These are phyloP conservation scores for Aspergillus niger DNA, from an alignment of 2,329 filamentous ascomycete species.

Conservation along the genomic window DNA sequence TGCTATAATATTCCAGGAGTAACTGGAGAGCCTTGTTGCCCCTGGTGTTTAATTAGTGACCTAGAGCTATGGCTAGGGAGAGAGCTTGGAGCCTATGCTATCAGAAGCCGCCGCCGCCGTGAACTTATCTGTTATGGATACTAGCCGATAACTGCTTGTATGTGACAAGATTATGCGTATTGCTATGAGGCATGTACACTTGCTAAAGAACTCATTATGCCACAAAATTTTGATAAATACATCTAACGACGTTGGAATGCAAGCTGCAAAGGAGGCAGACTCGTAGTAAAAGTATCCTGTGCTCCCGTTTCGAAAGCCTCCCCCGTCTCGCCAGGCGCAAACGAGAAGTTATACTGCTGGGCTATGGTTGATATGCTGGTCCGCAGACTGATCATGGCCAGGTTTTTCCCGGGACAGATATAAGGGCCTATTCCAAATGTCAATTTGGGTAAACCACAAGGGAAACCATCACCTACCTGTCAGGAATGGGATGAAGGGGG, in stretches of 20 bases:
- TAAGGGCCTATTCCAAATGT: constrained; percentile 24
- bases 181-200: too few relatives aligned
- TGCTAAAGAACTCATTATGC: too few relatives aligned
- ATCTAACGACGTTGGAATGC: constrained; percentile 1
- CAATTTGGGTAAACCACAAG: constrained; percentile 6
- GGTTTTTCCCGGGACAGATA: constrained; percentile 33
- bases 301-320: constrained; percentile 18
- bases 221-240: neutral
- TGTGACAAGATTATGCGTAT: too few relatives aligned
- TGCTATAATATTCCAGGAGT: too few relatives aligned
- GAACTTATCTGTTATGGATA: too few relatives aligned
- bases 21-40: too few relatives aligned
- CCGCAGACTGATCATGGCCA: constrained; percentile 37
- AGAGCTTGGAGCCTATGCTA: too few relatives aligned
- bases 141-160: too few relatives aligned
- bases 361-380: constrained; percentile 25
- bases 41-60: too few relatives aligned
- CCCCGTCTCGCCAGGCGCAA: constrained; percentile 24
- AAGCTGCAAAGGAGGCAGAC: constrained; percentile 30
- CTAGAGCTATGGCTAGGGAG: too few relatives aligned
- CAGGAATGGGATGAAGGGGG: constrained; percentile 32
- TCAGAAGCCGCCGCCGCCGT: too few relatives aligned
- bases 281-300: constrained; percentile 28
- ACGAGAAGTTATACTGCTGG: constrained; percentile 22
- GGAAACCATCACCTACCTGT: constrained; percentile 6